These are phyloP conservation scores for Colletotrichum tofieldiae DNA, from an alignment of 2,329 filamentous ascomycete species.

Conservation along the genomic window DNA sequence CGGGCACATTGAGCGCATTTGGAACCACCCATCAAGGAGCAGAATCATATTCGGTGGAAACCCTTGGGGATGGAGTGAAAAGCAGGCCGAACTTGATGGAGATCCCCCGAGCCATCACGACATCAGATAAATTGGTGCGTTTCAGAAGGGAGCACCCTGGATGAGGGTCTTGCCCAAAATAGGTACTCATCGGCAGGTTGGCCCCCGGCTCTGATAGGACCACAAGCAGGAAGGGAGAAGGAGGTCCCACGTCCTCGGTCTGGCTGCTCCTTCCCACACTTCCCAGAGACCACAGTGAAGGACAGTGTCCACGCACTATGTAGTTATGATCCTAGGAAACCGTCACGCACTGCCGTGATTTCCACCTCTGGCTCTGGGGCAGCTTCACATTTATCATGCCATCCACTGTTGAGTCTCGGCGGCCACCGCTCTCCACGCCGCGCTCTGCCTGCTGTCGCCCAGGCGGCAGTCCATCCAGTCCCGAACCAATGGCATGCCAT, in stretches of 20 bases:
- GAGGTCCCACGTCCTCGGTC: background rate
- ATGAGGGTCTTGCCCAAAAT: constrained; percentile 30
- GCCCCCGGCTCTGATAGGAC: background rate
- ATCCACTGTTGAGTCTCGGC: background rate
- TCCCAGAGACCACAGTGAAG: no score
- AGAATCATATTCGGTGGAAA: constrained; percentile 22
- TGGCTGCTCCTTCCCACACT: no score
- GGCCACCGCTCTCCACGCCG: background rate
- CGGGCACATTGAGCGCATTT: background rate
- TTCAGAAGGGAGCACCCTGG: constrained; percentile 39
- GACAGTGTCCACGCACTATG: no score
- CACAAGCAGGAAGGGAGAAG: background rate
- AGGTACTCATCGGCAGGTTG: constrained; percentile 5
- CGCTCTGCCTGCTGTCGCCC: no score
- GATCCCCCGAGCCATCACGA: constrained; percentile 37
- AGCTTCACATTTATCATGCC: background rate
- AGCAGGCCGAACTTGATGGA: constrained; percentile 20
- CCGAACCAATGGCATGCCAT: background rate
- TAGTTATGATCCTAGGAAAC: background rate
- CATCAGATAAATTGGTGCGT: constrained; percentile 43
- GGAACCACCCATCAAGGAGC: background rate
- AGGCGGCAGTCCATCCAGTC: background rate
- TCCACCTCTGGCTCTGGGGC: no score
- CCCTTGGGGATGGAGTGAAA: background rate
- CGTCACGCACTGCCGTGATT: background rate